These are phyloP conservation scores for Sporothrix brunneoviolacea DNA, from an alignment of 2,329 filamentous ascomycete species.

Conservation along the genomic window DNA sequence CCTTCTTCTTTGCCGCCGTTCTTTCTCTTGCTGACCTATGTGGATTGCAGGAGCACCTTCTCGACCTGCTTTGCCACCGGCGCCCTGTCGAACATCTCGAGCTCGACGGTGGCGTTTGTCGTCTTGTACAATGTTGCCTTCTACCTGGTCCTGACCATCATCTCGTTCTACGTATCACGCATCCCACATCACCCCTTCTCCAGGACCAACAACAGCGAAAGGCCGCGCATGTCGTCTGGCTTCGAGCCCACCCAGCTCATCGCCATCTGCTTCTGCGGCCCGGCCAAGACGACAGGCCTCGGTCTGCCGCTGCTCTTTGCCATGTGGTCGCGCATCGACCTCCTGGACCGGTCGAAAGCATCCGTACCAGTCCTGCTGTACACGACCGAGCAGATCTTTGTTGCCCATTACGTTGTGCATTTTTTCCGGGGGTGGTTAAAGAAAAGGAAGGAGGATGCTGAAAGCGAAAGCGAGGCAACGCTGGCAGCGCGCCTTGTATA, in stretches of 20 bases:
- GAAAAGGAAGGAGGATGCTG: too few relatives aligned
- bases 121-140: slow-evolving; percentile 61
- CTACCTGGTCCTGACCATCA: slow-evolving; percentile 54
- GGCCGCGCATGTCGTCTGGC: slow-evolving; percentile 49
- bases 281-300: slow-evolving; percentile 65
- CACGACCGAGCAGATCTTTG: slow-evolving; percentile 49
- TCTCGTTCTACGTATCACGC: slow-evolving; percentile 49
- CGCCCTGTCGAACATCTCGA: slow-evolving; percentile 31
- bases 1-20: slow-evolving; percentile 17
- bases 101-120: slow-evolving; percentile 59
- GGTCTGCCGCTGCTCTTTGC: slow-evolving; percentile 62
- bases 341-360: slow-evolving; percentile 48
- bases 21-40: slow-evolving; percentile 29
- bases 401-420: slow-evolving; percentile 39
- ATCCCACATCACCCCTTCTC: too few relatives aligned
- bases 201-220: too few relatives aligned
- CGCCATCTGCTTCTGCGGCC: slow-evolving; percentile 66
- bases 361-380: slow-evolving; percentile 60
- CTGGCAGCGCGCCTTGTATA: too few relatives aligned
- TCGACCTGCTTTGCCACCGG: slow-evolving; percentile 59
- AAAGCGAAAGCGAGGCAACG: too few relatives aligned
- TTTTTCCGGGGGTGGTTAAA: slow-evolving; percentile 30
- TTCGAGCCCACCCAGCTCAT: slow-evolving; percentile 44
- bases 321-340: slow-evolving; percentile 50
- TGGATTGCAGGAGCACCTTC: slow-evolving; percentile 56